Conservation (phyloP, 2,329 filamentous ascomycete genomes). For the Ascochyta fabae region DNA sequence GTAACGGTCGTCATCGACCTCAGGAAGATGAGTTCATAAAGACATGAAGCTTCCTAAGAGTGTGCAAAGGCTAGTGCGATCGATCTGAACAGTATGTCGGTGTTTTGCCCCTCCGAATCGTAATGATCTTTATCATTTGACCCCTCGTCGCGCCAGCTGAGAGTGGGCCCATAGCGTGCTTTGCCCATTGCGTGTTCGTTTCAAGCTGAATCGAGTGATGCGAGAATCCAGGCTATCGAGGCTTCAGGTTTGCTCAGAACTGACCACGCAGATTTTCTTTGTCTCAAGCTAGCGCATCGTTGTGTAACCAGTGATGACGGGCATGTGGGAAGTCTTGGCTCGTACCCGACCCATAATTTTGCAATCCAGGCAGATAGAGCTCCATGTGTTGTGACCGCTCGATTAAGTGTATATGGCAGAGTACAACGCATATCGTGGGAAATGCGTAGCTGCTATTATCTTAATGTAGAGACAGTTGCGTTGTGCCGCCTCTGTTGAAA, state of each 20-base stretch:
- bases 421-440: background rate
- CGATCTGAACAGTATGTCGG: background rate
- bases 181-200: background rate
- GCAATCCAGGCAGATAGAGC: slow-evolving; percentile 8
- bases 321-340: slow-evolving; percentile 29
- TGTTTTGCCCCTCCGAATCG: background rate
- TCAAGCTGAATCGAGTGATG: slow-evolving; percentile 8
- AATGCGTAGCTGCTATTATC: background rate
- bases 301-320: slow-evolving; percentile 34
- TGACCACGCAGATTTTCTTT: slow-evolving; percentile 23
- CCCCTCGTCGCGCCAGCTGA: slow-evolving; percentile 7
- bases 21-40: too few species aligned
- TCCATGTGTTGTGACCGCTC: slow-evolving; percentile 1
- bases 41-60: background rate
- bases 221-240: slow-evolving; percentile 2
- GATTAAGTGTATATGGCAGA: background rate
- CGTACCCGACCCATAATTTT: slow-evolving; percentile 25
- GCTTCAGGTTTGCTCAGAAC: slow-evolving; percentile 4
- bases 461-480: too few species aligned
- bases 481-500: background rate
- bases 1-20: background rate
- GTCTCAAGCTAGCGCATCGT: slow-evolving; percentile 17
- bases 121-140: background rate
- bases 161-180: background rate
- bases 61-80: background rate